A percentile compares a stretch with the other conserved stretches of the same genome.
phyloP scores from a whole-genome alignment of 306 rosid species.

The Corylus heterophylla region DNA sequence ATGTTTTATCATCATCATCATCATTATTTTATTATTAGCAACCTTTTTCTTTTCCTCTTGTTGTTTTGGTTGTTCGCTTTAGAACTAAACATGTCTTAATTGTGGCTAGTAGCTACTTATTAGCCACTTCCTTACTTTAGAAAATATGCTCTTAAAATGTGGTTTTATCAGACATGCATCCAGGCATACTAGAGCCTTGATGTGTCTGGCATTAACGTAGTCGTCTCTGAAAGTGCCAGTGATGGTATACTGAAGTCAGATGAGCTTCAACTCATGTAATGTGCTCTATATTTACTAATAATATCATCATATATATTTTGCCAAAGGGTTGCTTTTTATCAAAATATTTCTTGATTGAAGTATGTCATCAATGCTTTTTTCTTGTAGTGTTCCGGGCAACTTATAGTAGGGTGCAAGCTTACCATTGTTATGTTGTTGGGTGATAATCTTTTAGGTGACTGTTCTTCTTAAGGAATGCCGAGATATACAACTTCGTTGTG shows the following conservation, averaged over 20 bases:
- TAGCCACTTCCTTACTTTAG: not conserved
- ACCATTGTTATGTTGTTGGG: constrained; percentile 7
- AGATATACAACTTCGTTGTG: constrained; percentile 89
- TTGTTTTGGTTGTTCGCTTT: not conserved
- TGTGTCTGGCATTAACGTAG: not conserved
- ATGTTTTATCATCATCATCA: not conserved
- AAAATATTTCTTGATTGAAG: not conserved
- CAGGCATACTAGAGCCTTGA: not conserved
- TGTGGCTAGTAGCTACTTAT: not conserved
- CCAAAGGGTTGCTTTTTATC: not conserved
- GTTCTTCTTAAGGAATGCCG: constrained; percentile 92
- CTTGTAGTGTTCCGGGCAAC: not conserved
- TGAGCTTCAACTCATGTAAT: not conserved
- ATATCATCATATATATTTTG: not conserved
- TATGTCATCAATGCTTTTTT: constrained; percentile 10
- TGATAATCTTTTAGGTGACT: constrained; percentile 59
- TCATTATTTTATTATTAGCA: not conserved
- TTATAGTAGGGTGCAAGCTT: not conserved
- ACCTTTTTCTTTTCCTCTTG: not conserved
- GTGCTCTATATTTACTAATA: not conserved
- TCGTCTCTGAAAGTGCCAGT: not conserved
- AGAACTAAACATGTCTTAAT: not conserved
- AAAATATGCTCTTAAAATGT: not conserved
- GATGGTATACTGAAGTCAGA: not conserved
- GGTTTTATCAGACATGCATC: not conserved